These are phyloP conservation scores for Penicillium occitanis DNA, from an alignment of 2,329 filamentous ascomycete genomes.

Conservation along the genomic window DNA sequence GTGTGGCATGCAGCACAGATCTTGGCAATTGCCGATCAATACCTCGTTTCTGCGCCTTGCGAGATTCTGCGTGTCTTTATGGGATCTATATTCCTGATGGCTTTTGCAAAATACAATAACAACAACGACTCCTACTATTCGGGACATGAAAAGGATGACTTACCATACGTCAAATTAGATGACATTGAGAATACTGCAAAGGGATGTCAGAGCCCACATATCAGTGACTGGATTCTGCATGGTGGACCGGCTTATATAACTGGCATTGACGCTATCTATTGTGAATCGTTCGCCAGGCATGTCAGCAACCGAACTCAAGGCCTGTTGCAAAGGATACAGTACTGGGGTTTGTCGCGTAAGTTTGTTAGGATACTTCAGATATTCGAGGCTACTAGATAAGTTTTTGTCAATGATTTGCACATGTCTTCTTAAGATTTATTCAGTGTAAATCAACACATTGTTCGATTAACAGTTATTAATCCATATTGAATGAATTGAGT, in stretches of 20 bases:
- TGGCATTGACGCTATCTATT: background rate
- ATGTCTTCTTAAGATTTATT: background rate
- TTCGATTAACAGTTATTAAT: background rate
- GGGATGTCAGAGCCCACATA: background rate
- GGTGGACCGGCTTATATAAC: constrained; percentile 11
- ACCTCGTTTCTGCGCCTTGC: constrained; percentile 16
- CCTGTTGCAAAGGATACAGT: constrained; percentile 12
- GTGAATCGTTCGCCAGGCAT: constrained; percentile 2
- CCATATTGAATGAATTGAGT: background rate
- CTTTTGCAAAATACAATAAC: constrained; percentile 9
- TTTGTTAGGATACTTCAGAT: constrained; percentile 16
- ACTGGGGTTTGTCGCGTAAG: constrained; percentile 16
- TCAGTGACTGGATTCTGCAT: constrained; percentile 10
- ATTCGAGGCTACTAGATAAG: background rate
- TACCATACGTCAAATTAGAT: background rate
- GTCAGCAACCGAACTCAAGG: constrained; percentile 9
- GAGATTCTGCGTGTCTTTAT: constrained; percentile 18
- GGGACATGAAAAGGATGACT: background rate
- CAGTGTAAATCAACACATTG: background rate
- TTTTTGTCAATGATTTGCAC: background rate
- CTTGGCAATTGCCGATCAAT: constrained; percentile 13
- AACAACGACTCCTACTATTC: background rate
- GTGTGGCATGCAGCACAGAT: constrained; percentile 18
- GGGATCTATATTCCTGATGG: constrained; percentile 16
- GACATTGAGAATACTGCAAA: background rate